Base-by-base conservation (phyloP, 768 basidiomycete species). In the Rhizopogon roseolus region DNA sequence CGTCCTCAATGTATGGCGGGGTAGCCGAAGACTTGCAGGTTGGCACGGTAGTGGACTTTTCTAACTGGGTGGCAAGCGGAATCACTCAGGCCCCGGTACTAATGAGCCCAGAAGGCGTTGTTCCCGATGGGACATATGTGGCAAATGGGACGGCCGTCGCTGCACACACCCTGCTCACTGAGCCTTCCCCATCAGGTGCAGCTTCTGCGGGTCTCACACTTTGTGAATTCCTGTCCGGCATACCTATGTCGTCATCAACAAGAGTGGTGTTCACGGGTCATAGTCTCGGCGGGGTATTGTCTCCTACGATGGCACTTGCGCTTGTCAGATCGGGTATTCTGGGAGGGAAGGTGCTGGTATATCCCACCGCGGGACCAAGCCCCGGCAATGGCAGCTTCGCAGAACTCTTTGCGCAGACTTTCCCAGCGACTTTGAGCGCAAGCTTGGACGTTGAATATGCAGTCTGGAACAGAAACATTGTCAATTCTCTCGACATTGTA, bases 401-500 rank as follows among this genome's bases (percentile, higher is more conserved):
- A 5, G 17, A 57, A 1, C 53, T 57, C 41, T 62, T 62, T 16
- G 2, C 16, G 10, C 0, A 10, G 10, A 49, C 45, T 1, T 53
- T 60, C 41, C 58, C 55, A 1, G 0, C 17, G 19, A 17, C 42
- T 16, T 4, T 10, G 10, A 43, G 38, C 25, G 51, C 38, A 25
- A 5, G 13, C 14, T 16, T 4, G 5, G 10, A 11, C 2, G 32
- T 38, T 4, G 3, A 6, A 0, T 57, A 63, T 39, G 19, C 57
- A 10, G 53, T 50, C 1, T 62, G 62, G 61, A 62, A 62, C 42
- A 43, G 29, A 6, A 62, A 62, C 43, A 52, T 62, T 19, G 54
- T 62, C 41, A 63, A 62, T 41, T 45, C 42, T 13, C 43, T 52
- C 6, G 56, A 62, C 2, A 40, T 57, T 19, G 59, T 55, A 1